Evolutionary conservation across 306 rosid species (phyloP).

Genomic region (Dryas octopetala): DNA sequence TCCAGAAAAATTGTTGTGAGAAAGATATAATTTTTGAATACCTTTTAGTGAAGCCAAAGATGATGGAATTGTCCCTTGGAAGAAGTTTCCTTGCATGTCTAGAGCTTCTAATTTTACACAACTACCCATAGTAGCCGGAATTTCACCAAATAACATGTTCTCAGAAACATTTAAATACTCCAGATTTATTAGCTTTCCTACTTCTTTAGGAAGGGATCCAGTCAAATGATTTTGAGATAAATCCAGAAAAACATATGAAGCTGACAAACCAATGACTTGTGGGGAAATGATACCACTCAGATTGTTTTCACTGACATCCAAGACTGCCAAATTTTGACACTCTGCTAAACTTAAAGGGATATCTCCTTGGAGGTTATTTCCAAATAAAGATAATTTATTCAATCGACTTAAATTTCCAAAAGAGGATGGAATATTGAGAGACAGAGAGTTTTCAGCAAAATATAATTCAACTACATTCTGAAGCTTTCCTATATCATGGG

Average conservation of each 20-base stretch:
- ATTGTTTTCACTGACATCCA: neutral
- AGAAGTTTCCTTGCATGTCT: neutral
- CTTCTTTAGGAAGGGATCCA: neutral
- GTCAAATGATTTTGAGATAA: neutral
- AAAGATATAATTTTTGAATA: neutral
- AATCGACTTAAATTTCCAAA: neutral
- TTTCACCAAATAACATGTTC: slow-evolving; percentile 5
- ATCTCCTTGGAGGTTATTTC: slow-evolving; percentile 5
- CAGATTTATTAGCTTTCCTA: slow-evolving; percentile 1
- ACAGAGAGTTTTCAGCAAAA: neutral
- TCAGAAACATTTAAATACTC: neutral
- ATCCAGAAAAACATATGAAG: neutral
- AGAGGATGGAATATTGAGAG: neutral
- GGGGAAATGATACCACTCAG: neutral
- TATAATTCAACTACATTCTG: neutral
- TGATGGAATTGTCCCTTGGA: neutral
- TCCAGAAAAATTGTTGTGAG: slow-evolving; percentile 5
- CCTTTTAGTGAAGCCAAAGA: slow-evolving; percentile 5
- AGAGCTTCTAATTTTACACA: neutral
- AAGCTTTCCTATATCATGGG: slow-evolving; percentile 3
- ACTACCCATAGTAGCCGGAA: neutral
- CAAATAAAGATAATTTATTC: neutral
- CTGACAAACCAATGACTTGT: neutral
- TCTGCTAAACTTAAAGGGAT: neutral
- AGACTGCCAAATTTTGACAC: neutral